Conservation (phyloP, 2,329 filamentous ascomycete species). For the Pseudogymnoascus sp. region DNA sequence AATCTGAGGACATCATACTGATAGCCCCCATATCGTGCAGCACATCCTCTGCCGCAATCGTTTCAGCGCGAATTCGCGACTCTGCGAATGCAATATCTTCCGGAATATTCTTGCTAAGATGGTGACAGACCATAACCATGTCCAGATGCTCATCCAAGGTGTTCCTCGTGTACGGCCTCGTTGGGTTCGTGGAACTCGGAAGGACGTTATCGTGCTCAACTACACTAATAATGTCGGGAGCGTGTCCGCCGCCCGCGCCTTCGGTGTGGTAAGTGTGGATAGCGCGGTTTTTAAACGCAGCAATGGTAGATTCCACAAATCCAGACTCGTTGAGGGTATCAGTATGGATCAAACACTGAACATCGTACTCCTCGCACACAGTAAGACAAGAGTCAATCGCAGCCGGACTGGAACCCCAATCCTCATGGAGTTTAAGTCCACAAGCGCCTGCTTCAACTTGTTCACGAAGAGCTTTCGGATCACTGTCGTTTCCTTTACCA, state of each 20-base stretch:
- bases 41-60: conserved; percentile 93
- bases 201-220: conserved; percentile 85
- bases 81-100: conserved; percentile 96
- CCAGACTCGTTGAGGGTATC: conserved; percentile 95
- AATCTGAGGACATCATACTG: conserved; percentile 95
- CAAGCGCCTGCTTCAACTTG: conserved; percentile 78
- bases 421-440: conserved; percentile 90
- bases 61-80: conserved; percentile 88
- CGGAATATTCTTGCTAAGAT: conserved; percentile 83
- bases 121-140: conserved; percentile 98
- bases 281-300: conserved; percentile 75
- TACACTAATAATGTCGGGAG: conserved; percentile 90
- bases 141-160: conserved; percentile 94
- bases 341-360: conserved; percentile 91
- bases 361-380: conserved; percentile 84
- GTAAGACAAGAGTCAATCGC: conserved; percentile 81
- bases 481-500: conserved; percentile 85
- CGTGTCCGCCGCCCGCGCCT: conserved; percentile 88
- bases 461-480: conserved; percentile 62
- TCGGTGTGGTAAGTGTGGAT: conserved; percentile 98
- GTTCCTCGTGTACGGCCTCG: conserved; percentile 81
- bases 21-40: conserved; percentile 92
- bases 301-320: conserved; percentile 89
- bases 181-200: conserved; percentile 87
- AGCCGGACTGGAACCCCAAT: conserved; percentile 88